A percentile compares a stretch with the other conserved stretches of the same genome.
Evolutionary conservation across 495 filamentous ascomycete genomes (phyloP).

Genomic region (Pseudevernia furfuracea): DNA sequence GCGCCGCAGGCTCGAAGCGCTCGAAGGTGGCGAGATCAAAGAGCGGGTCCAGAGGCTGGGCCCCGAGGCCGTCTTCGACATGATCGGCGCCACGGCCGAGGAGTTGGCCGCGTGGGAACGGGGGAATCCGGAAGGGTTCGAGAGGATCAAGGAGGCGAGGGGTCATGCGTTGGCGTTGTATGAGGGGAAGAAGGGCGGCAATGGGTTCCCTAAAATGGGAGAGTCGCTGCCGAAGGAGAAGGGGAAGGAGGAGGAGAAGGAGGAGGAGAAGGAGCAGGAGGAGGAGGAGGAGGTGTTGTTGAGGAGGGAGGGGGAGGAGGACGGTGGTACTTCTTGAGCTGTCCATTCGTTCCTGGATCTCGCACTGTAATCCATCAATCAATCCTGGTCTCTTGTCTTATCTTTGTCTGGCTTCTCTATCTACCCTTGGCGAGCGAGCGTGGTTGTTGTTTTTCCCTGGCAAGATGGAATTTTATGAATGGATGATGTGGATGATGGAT

Average conservation of each 20-base stretch:
- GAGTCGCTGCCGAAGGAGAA: background rate
- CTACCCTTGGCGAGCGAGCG: too few relatives aligned
- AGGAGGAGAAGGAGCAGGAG: too few relatives aligned
- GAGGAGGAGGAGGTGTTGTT: too few relatives aligned
- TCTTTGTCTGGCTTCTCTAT: too few relatives aligned
- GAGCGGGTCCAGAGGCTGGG: conserved; percentile 49
- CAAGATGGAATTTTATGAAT: too few relatives aligned
- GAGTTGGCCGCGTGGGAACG: conserved; percentile 45
- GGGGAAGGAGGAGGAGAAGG: background rate
- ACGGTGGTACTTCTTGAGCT: too few relatives aligned
- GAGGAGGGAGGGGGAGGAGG: too few relatives aligned
- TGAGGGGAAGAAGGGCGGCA: conserved; percentile 4
- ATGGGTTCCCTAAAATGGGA: background rate
- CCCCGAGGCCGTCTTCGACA: conserved; percentile 51
- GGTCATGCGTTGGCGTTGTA: conserved; percentile 18
- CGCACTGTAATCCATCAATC: too few relatives aligned
- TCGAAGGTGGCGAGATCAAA: conserved; percentile 53
- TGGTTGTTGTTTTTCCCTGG: too few relatives aligned
- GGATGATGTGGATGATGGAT: background rate
- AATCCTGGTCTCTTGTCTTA: too few relatives aligned
- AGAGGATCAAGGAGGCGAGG: conserved; percentile 16
- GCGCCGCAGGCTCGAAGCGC: conserved; percentile 53
- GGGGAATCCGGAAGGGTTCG: conserved; percentile 42
- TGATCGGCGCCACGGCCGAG: conserved; percentile 49
- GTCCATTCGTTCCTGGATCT: too few relatives aligned